These are phyloP conservation scores for Monascus ruber DNA, from an alignment of 2,329 filamentous ascomycete genomes.

Conservation along the genomic window DNA sequence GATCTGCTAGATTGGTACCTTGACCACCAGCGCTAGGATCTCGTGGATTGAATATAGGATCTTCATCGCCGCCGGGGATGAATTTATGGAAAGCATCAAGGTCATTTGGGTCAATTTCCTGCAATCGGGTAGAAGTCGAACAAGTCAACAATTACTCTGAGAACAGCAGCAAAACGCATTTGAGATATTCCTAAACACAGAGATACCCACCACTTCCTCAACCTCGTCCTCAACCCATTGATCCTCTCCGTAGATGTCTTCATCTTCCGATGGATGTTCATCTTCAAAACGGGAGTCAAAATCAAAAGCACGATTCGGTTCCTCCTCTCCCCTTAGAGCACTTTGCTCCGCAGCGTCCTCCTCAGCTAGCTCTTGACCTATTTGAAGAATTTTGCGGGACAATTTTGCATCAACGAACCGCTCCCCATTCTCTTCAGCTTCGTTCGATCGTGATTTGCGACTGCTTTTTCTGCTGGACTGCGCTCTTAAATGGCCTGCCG, in stretches of 20 bases:
- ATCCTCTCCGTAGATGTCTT: slow-evolving; percentile 46
- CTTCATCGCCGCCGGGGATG: slow-evolving; percentile 60
- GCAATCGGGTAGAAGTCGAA: slow-evolving; percentile 5
- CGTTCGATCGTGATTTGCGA: slow-evolving; percentile 44
- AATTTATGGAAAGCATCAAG: slow-evolving; percentile 87
- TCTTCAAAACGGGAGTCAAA: slow-evolving; percentile 65
- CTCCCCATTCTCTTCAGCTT: slow-evolving; percentile 49
- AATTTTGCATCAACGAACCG: slow-evolving; percentile 78
- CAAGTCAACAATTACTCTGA: background rate
- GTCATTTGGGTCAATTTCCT: slow-evolving; percentile 81
- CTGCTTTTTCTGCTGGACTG: slow-evolving; percentile 61
- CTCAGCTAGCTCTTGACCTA: slow-evolving; percentile 78
- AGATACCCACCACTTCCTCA: slow-evolving; percentile 28
- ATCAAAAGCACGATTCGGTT: slow-evolving; percentile 57
- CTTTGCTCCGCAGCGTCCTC: slow-evolving; percentile 54
- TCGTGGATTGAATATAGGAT: slow-evolving; percentile 58
- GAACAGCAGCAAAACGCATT: too few relatives aligned
- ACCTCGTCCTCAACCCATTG: slow-evolving; percentile 64
- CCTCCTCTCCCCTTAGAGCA: slow-evolving; percentile 24
- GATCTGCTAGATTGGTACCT: slow-evolving; percentile 72
- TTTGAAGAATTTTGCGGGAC: slow-evolving; percentile 76
- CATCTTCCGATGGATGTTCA: slow-evolving; percentile 35
- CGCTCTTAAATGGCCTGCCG: slow-evolving; percentile 59
- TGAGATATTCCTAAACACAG: too few relatives aligned
- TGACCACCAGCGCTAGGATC: slow-evolving; percentile 36